Base-by-base conservation (phyloP, 148 eudicot species). In the Agrostemma githago region DNA sequence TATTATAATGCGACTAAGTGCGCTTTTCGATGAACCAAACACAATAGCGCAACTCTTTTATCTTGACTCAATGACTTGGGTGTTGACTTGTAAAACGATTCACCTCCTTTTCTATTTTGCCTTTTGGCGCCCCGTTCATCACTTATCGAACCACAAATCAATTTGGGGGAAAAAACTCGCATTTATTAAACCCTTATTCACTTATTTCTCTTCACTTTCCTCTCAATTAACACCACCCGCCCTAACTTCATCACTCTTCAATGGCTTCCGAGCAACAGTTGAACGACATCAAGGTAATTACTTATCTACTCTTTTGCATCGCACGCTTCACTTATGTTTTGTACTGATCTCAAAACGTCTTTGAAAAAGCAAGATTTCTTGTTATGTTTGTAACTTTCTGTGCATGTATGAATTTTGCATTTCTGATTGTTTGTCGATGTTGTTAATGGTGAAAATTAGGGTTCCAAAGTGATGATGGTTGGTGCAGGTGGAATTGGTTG, bases 401-500 rank as follows among this genome's bases (percentile, higher is more conserved):
- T 0, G 63, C 10, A 60, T n/a, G 63, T 60, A 19, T 60, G 6
- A 8, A 3, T 51, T 11, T 10, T 51, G 14, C 1, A 51, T 10
- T 12, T 2, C 56, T 51, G 9, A 51, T 51, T 9, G 3, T 10
- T 48, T 48, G 54, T 51, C 14, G 56, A 9, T 51, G 63, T 19
- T 60, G 10, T 60, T 60, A 20, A 20, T 60, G 63, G 63, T 60
- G 63, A 17, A 20, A 60, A 60, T 60, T 60, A 60, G 63, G 63
- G 63, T 60, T 60, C 34, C 1, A 60, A 89, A 81, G 96, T 91
- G 82, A 85, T 94, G 38, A 94, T 94, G 97, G 98, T 94, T 5
- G 98, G 98, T 54, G 98, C 98, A 70, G 98, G 98, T 80, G 98
- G 98, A 40, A 91, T 94, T 74, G 98, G 98, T 5, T 94, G 98